Percentiles rank a stretch among this genome's conserved stretches.
phyloP scores from a whole-genome alignment of 768 basidiomycete genomes.

The Suillus placidus region DNA sequence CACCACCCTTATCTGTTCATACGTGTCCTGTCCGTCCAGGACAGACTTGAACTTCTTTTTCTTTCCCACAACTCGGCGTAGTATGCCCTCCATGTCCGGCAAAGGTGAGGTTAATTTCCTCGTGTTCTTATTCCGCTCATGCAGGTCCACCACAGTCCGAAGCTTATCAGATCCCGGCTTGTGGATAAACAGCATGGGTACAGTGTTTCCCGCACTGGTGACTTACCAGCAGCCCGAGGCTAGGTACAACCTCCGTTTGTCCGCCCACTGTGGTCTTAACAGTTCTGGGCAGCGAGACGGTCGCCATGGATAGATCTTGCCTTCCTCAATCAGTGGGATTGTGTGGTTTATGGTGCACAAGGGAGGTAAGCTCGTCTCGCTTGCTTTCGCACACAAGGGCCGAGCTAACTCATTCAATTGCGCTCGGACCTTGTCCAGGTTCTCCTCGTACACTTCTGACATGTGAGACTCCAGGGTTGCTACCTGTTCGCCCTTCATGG shows the following conservation, averaged over 20 bases:
- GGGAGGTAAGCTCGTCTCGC: neutral
- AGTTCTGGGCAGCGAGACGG: accelerated
- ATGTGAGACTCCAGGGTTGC: accelerated
- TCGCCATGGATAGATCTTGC: neutral
- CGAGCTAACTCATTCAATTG: neutral
- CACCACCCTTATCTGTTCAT: too few species aligned
- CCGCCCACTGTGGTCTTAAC: neutral
- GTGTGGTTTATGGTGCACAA: neutral
- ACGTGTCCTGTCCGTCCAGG: too few species aligned
- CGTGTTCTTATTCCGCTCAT: too few species aligned
- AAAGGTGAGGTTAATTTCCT: too few species aligned
- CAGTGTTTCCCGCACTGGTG: too few species aligned
- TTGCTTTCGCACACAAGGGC: accelerated
- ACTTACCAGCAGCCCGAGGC: too few species aligned
- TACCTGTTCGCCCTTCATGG: neutral
- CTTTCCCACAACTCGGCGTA: too few species aligned
- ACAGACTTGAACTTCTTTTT: too few species aligned
- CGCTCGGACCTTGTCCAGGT: accelerated
- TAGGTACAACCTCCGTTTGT: neutral
- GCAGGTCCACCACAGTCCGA: too few species aligned
- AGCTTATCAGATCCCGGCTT: too few species aligned
- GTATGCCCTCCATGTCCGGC: too few species aligned
- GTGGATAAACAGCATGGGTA: too few species aligned
- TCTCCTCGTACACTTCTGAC: neutral
- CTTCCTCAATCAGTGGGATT: accelerated